Evolutionary conservation across 805 yeast genomes (phyloP).

Genomic region (Wickerhamiella nectarea): DNA sequence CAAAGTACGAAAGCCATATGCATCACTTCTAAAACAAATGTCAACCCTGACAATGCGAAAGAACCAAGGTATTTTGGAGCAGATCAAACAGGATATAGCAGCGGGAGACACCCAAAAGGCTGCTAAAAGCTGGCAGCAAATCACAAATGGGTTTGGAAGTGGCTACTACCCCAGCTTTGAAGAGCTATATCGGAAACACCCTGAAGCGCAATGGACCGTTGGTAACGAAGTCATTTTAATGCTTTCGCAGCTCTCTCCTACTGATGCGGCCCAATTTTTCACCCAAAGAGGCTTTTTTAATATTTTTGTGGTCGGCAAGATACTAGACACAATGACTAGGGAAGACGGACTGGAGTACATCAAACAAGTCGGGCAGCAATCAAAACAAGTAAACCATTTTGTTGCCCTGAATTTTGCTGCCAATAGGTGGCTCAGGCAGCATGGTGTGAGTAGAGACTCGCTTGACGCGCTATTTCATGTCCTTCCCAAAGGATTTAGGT

Average conservation of each 20-base stretch:
- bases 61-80: neutral
- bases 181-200: neutral
- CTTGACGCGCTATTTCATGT: neutral
- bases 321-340: neutral
- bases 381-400: neutral
- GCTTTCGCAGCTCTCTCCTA: neutral
- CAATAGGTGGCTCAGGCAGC: neutral
- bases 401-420: neutral
- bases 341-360: neutral
- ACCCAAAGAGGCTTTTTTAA: neutral
- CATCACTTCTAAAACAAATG: neutral
- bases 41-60: neutral
- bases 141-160: neutral
- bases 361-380: neutral
- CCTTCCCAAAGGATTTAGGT: neutral
- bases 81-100: neutral
- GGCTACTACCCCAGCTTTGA: neutral
- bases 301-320: neutral
- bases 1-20: neutral
- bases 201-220: neutral
- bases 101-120: neutral
- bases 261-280: neutral
- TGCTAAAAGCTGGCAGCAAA: neutral
- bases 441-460: neutral
- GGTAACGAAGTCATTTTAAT: neutral